A percentile compares a stretch with the other conserved stretches of the same genome.
Conservation (phyloP, 306 rosid species). For the Castanopsis chinensis region DNA sequence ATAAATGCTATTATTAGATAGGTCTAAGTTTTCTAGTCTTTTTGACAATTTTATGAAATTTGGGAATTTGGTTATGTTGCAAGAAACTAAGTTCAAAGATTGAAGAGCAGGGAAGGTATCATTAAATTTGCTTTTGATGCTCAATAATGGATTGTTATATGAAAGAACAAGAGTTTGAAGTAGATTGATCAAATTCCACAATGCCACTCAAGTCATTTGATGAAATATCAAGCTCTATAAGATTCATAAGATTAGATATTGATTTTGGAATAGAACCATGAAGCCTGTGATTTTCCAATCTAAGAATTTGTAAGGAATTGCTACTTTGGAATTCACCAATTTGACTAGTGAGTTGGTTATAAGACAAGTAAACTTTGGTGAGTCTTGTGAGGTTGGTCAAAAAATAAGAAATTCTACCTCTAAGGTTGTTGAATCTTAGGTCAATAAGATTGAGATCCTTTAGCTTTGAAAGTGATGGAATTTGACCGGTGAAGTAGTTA, state of each 20-base stretch:
- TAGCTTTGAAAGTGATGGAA: conserved; percentile 7
- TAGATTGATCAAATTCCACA: not conserved
- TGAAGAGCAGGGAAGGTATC: not conserved
- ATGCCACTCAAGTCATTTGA: conserved; percentile 15
- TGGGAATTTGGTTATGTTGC: conserved; percentile 22
- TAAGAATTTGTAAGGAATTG: not conserved
- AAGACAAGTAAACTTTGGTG: too few relatives aligned
- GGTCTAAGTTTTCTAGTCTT: too few relatives aligned
- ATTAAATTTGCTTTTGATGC: not conserved
- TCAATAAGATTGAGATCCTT: not conserved
- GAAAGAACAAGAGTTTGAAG: not conserved
- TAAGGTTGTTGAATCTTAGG: not conserved
- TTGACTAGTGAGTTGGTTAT: not conserved
- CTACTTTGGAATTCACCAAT: too few relatives aligned
- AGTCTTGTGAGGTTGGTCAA: too few relatives aligned
- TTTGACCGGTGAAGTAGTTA: conserved; percentile 12
- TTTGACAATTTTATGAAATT: not conserved
- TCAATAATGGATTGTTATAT: not conserved
- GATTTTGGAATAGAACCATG: conserved; percentile 15
- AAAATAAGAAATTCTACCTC: too few relatives aligned
- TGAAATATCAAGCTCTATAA: rapidly evolving
- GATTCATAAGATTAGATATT: conserved; percentile 6
- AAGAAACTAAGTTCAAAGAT: not conserved
- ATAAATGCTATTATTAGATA: too few relatives aligned
- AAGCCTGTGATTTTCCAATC: not conserved